These are phyloP conservation scores for Gamsiella multidivaricata DNA, from an alignment of 192 early-diverging fungal species.

Conservation along the genomic window DNA sequence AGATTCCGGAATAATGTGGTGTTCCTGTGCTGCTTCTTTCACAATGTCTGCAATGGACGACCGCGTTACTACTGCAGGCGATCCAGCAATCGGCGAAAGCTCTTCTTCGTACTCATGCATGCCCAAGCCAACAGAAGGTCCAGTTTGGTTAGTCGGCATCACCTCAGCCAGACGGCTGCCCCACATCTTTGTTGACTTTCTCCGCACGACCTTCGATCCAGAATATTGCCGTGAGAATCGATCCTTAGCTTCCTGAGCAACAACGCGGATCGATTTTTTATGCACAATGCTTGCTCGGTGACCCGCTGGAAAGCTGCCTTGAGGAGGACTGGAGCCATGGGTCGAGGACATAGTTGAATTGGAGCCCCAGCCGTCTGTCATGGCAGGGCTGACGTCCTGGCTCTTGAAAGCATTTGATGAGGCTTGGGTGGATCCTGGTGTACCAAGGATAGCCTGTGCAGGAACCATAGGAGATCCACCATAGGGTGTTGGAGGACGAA, in stretches of 20 bases:
- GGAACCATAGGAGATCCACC: constrained; percentile 42
- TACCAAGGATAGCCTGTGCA: constrained; percentile 33
- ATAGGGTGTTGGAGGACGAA: constrained; percentile 28
- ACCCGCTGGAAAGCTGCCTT: constrained; percentile 6
- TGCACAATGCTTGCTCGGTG: constrained; percentile 50
- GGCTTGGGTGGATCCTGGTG: constrained; percentile 11
- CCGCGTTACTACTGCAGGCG: constrained; percentile 30
- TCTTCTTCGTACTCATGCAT: constrained; percentile 45
- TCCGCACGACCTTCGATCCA: constrained; percentile 45
- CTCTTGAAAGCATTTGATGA: constrained; percentile 28
- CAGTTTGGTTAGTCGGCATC: constrained; percentile 52
- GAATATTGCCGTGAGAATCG: constrained; percentile 50
- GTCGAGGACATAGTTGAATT: constrained; percentile 39
- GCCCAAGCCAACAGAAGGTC: constrained; percentile 29
- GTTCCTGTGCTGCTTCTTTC: constrained; percentile 34
- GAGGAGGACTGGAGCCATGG: constrained; percentile 20
- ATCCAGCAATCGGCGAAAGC: constrained; percentile 35
- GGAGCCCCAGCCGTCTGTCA: constrained; percentile 52
- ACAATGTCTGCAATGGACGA: constrained; percentile 51
- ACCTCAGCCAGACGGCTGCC: constrained; percentile 59
- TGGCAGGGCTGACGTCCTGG: constrained; percentile 33
- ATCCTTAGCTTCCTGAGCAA: constrained; percentile 64
- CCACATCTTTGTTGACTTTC: constrained; percentile 68
- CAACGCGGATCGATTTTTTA: constrained; percentile 65
- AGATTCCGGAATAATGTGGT: constrained; percentile 35